Evolutionary conservation across 352 stramenopile genomes (phyloP), one percentile per base, ranked within the genome.

Genomic region (Aphanomyces astaci): DNA sequence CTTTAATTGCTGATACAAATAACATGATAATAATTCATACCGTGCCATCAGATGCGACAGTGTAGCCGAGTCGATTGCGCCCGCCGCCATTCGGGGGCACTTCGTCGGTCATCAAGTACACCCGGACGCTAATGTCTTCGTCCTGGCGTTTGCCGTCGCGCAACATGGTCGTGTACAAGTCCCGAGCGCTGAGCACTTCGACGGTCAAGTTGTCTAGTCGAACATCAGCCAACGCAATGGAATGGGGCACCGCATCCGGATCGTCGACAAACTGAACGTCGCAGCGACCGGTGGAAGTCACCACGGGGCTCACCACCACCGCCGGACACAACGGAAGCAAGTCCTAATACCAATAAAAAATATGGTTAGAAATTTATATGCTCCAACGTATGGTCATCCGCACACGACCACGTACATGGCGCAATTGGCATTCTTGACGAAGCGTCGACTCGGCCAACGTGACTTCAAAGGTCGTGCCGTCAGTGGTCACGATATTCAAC

Each of bases 121-220:
- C 36, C n/a, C 28, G 19, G 32, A 65, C 56, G 17, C 11, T 22
- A 48, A 65, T 65, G 9, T 65, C 56, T 65, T 65, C 56, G 24
- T 65, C 56, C 56, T 39, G 36, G 40, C 22, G 39, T 13, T 52
- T 7, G 11, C 51, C 51, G 4, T 59, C 51, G n/a, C 51, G 51
- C 13, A 11, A 24, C 22, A 52, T 51, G 11, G 56, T 65, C 36
- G 56, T 65, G 56, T 65, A 48, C 56, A 89, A 72, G 22, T 89
- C 74, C 40, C 75, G 86, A 7, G 76, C 80, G 30, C 87, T 71
- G 30, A 78, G n/a, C 3, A 89, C 71, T 10, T 78, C 22, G 0
- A 91, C 63, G 25, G 52, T 32, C 7, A 91, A 70, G 1, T 64
- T 71, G 48, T 90, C 80, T 19, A 78, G 77, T 39, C 76, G 78